Evolutionary conservation across 2,329 filamentous ascomycete species (phyloP).

Genomic region (Aspergillus luchuensis): DNA sequence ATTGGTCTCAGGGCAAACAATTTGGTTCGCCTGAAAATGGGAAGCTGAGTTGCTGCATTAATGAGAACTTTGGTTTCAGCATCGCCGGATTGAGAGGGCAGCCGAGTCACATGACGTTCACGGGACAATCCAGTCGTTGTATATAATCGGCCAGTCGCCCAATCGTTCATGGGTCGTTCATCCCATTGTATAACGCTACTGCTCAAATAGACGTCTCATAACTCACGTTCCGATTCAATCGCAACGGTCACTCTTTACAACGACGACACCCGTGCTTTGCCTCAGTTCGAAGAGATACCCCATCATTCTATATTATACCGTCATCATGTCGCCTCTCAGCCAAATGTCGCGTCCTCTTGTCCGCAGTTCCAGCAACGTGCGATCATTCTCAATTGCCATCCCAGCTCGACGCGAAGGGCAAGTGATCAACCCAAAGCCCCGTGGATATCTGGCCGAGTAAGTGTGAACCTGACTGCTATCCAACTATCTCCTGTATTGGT

Average conservation of each 20-base stretch:
- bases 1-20: neutral
- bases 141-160: neutral
- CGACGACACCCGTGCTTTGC: too few relatives aligned
- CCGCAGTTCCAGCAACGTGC: slow-evolving; percentile 13
- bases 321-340: slow-evolving; percentile 8
- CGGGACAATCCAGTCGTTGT: neutral
- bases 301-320: neutral
- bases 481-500: too few relatives aligned
- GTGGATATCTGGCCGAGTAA: slow-evolving; percentile 31
- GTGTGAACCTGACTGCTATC: slow-evolving; percentile 6
- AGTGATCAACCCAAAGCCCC: slow-evolving; percentile 24
- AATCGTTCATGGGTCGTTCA: neutral
- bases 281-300: neutral
- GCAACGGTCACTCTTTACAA: too few relatives aligned
- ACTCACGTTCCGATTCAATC: too few relatives aligned
- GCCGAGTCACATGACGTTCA: slow-evolving; percentile 8
- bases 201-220: neutral
- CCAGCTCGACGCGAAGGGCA: slow-evolving; percentile 28
- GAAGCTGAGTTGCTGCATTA: slow-evolving; percentile 1
- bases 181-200: neutral
- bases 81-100: slow-evolving; percentile 8
- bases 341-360: slow-evolving; percentile 21
- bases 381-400: slow-evolving; percentile 22
- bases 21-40: neutral
- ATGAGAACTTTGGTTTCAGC: neutral